Conservation (phyloP, 768 basidiomycete genomes). For the Lactarius indigo region DNA sequence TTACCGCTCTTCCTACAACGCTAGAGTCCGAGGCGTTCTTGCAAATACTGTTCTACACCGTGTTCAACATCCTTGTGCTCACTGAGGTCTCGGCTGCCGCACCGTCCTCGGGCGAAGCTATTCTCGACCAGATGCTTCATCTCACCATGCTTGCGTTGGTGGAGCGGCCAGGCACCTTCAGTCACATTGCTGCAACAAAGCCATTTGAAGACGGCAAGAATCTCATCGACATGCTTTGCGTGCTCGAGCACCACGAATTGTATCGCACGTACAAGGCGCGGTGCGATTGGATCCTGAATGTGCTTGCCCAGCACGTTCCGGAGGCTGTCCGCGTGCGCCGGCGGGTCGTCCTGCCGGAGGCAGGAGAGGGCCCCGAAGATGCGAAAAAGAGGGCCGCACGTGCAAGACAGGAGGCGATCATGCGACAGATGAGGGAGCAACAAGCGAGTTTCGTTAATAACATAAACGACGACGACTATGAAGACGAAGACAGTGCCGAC, state of each 20-base stretch:
- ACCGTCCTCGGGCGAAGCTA: constrained; percentile 80
- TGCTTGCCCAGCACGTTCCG: constrained; percentile 53
- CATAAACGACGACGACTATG: constrained; percentile 69
- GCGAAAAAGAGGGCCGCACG: constrained; percentile 83
- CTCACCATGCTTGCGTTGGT: constrained; percentile 81
- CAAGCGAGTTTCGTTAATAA: constrained; percentile 83
- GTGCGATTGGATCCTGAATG: constrained; percentile 69
- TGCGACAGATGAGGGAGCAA: constrained; percentile 93
- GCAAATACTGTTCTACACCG: constrained; percentile 79
- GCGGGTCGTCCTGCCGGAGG: constrained; percentile 38
- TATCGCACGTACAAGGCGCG: constrained; percentile 66
- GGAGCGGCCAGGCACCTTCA: constrained; percentile 64
- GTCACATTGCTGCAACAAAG: constrained; percentile 50
- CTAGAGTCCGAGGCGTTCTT: constrained; percentile 70
- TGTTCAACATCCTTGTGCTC: constrained; percentile 68
- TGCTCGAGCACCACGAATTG: constrained; percentile 72
- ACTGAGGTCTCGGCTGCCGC: constrained; percentile 57
- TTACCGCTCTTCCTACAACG: constrained; percentile 55
- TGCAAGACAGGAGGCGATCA: constrained; percentile 87
- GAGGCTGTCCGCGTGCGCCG: constrained; percentile 53
- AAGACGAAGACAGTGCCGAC: constrained; percentile 55
- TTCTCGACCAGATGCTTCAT: constrained; percentile 85
- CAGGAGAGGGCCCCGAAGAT: constrained; percentile 52
- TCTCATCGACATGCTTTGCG: constrained; percentile 68
- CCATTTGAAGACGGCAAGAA: constrained; percentile 57